A percentile compares a stretch with the other conserved stretches of the same genome.
Conservation (phyloP, 495 filamentous ascomycete genomes). For the Hypoxylon fuscum region DNA sequence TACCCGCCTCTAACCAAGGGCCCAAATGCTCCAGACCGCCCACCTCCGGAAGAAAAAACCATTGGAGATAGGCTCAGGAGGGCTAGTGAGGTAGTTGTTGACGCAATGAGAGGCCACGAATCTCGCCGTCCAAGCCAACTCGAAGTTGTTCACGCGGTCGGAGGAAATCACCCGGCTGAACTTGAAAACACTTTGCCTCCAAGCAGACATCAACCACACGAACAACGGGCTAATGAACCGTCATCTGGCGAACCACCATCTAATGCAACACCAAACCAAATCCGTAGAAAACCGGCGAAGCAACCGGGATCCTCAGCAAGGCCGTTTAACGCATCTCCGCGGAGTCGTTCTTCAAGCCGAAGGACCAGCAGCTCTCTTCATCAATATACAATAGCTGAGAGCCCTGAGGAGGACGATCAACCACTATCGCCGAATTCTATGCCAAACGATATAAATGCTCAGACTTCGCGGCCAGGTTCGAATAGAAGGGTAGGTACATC, state of each 20-base stretch:
- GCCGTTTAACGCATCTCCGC: neutral
- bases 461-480: no score
- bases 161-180: conserved; percentile 11
- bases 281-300: neutral
- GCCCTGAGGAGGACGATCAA: neutral
- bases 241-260: neutral
- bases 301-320: neutral
- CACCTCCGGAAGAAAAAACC: neutral
- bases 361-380: neutral
- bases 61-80: neutral
- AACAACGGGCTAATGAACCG: neutral
- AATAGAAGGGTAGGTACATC: neutral
- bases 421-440: neutral
- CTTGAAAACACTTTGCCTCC: neutral
- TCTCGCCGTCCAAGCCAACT: no score
- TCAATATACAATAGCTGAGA: neutral
- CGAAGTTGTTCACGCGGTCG: no score
- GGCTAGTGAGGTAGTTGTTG: no score
- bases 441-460: neutral
- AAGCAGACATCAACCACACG: neutral
- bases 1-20: conserved; percentile 16
- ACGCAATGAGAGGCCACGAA: no score
- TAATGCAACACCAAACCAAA: neutral
- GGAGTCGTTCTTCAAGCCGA: neutral
- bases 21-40: conserved; percentile 11